Percentiles rank a stretch among this genome's conserved stretches.
These are phyloP conservation scores for Trichoderma asperellum DNA, from an alignment of 2,329 filamentous ascomycete species.

Conservation along the genomic window DNA sequence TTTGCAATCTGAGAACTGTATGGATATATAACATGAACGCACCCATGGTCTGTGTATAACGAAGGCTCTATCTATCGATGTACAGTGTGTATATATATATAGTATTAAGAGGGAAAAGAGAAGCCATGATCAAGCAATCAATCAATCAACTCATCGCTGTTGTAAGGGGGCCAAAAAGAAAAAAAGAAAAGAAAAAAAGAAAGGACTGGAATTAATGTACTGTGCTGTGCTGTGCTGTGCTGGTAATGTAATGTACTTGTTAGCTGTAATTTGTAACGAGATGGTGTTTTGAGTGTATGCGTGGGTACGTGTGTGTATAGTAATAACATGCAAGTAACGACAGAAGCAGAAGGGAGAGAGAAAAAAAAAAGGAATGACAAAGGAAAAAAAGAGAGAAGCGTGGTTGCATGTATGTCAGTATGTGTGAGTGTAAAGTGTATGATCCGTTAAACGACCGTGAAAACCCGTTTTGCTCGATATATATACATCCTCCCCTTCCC, in stretches of 20 bases:
- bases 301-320: not conserved
- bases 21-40: not conserved
- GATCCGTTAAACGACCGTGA: not conserved
- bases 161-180: not conserved
- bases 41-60: not conserved
- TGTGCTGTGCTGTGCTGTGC: not conserved
- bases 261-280: not conserved
- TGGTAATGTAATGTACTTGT: not conserved
- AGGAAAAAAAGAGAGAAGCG: not conserved
- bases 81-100: not conserved
- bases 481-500: no score
- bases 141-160: slow-evolving; percentile 11
- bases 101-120: not conserved
- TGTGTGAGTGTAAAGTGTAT: not conserved
- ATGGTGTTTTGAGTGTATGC: not conserved
- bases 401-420: not conserved
- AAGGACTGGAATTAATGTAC: not conserved
- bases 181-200: not conserved
- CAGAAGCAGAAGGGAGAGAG: no score
- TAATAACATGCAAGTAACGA: not conserved
- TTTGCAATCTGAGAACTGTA: slow-evolving; percentile 17
- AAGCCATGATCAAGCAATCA: not conserved
- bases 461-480: not conserved
- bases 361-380: not conserved
- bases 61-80: slow-evolving; percentile 12